Base-by-base conservation (phyloP, 495 filamentous ascomycete genomes). In the Alectoria sarmentosa region DNA sequence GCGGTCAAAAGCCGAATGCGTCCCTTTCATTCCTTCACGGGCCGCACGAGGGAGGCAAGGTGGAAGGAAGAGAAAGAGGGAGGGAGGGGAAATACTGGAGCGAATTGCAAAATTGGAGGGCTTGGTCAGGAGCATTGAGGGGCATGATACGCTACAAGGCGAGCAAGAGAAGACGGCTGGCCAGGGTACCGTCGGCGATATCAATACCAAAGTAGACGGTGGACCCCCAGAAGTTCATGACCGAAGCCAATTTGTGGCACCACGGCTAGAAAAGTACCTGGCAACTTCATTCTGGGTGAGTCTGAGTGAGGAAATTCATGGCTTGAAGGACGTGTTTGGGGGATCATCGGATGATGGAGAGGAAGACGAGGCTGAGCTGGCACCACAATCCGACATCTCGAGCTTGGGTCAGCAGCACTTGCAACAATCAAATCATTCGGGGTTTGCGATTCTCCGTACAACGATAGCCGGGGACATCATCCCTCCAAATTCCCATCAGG, bases 71-170 rank as follows among this genome's bases (percentile, higher is more conserved):
- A n/a, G 61, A 37, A 52, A 28, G 48, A 37, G 34, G 17, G 52
- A 23, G 4, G 34, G 61, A 1, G 34, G 61, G 19, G 61, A 63
- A 32, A 30, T 63, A 21, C 17, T 63, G 61, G 61, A 63, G 32
- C 61, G 61, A 15, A 55, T 63, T 9, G 48, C 61, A 1, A 63
- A 63, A 41, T 54, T 63, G 36, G 61, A 63, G 38, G 38, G 46
- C 11, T 41, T 63, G 38, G 32, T 63, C 48, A 54, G 36, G 32
- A 63, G 9, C 21, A 23, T 55, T 21, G 46, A 54, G 7, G 61
- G 36, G 19, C 14, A 44, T 14, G 8, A n/a, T n/a, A n/a, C n/a
- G n/a, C n/a, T n/a, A n/a, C n/a, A n/a, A n/a, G n/a, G n/a, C n/a
- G n/a, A n/a, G n/a, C n/a, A n/a, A n/a, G n/a, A n/a, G n/a, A n/a